These are phyloP conservation scores for Botrytis sinoallii DNA, from an alignment of 2,329 filamentous ascomycete species.

Conservation along the genomic window DNA sequence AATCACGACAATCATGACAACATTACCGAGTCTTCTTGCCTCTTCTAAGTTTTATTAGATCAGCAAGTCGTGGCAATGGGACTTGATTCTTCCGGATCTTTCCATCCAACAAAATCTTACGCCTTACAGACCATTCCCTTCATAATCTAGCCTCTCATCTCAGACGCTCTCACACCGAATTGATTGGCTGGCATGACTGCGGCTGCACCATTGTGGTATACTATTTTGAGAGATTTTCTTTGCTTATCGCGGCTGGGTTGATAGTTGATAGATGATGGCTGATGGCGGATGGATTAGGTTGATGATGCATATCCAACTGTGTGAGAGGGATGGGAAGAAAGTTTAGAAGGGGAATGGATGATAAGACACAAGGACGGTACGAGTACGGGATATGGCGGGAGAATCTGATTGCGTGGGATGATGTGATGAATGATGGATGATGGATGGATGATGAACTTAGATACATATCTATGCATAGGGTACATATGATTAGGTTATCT, in stretches of 20 bases:
- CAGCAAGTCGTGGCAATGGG: conserved; percentile 2
- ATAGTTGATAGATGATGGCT: neutral
- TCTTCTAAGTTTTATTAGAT: neutral
- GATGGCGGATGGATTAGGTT: neutral
- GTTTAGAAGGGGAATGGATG: neutral
- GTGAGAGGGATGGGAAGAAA: neutral
- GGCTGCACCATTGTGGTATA: neutral
- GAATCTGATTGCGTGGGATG: neutral
- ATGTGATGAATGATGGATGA: neutral
- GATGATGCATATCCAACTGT: neutral
- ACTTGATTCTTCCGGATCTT: neutral
- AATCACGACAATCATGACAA: neutral
- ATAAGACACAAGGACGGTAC: neutral
- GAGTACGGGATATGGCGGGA: neutral
- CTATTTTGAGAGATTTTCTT: neutral
- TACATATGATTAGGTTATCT: neutral
- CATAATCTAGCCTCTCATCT: neutral
- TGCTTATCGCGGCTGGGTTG: neutral
- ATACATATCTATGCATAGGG: neutral
- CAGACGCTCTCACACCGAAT: neutral
- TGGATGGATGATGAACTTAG: neutral
- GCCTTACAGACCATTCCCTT: neutral
- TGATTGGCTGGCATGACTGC: neutral
- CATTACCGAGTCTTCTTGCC: neutral
- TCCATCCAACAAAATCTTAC: neutral